Conservation (phyloP, 768 basidiomycete genomes). For the Leccinum subtestaceum region DNA sequence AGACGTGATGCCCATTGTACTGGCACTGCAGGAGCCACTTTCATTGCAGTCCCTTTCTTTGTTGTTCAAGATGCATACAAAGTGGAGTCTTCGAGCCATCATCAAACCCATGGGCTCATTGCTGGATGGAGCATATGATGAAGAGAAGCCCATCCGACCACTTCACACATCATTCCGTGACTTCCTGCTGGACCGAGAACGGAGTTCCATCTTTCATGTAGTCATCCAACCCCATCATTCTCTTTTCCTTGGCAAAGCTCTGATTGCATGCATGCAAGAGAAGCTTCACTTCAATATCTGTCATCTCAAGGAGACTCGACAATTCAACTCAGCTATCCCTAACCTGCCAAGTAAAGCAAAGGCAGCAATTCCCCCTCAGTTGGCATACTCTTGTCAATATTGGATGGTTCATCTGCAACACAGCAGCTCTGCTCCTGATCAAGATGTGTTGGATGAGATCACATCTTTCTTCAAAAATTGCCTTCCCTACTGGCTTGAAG, state of each 20-base stretch:
- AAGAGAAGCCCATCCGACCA: background rate
- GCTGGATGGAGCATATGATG: background rate
- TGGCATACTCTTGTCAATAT: background rate
- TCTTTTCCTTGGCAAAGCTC: background rate
- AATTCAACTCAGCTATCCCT: background rate
- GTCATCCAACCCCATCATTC: background rate
- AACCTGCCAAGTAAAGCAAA: background rate
- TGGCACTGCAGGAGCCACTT: background rate
- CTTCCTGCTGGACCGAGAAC: background rate
- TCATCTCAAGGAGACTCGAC: background rate
- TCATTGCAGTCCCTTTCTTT: background rate
- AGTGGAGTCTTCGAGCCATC: background rate
- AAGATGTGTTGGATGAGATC: background rate
- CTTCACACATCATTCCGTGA: background rate
- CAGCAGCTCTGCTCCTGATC: background rate
- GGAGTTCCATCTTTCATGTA: background rate
- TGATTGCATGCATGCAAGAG: background rate
- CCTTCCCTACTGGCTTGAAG: constrained; percentile 41
- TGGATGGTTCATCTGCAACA: background rate
- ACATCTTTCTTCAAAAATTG: constrained; percentile 18
- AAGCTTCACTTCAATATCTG: background rate
- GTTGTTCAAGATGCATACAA: background rate
- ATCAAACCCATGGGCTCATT: background rate
- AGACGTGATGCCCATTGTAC: background rate
- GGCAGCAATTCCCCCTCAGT: background rate